Base-by-base conservation (phyloP, 2,329 filamentous ascomycete genomes). In the Juglanconis oblonga region DNA sequence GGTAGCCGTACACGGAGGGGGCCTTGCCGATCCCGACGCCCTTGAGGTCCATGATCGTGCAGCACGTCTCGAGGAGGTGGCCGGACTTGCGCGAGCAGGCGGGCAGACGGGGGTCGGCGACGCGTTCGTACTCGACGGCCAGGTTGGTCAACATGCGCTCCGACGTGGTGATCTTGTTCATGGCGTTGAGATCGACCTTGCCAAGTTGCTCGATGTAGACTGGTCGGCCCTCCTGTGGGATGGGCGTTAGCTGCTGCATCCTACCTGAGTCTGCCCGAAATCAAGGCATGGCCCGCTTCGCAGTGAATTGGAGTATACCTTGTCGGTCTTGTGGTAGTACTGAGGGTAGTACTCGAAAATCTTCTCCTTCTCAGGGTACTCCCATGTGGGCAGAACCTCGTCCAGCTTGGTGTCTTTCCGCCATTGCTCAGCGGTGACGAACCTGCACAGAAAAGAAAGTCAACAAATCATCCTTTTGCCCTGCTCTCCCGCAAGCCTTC, bases 301-400 rank as follows among this genome's bases (percentile, higher is more conserved):
- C 42, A 9, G 42, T 45, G 9, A 17, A 11, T n/a, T 8, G n/a
- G 5, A 31, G 17, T 69, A 58, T 74, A 88, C 87, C 79, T 92
- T 92, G 78, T 95, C 91, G 11, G 87, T 94, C 81, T 97, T 97
- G 85, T 99, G 95, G 81, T 99, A 99, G 82, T 95, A 99, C 79
- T 99, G 95, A 52, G 92, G 92, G 79, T 99, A 99, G 82, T 90
- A 97, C 77, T 94, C 81, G 76, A 91, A 91, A 61, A 99, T 85
- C 72, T 94, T 75, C 58, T 84, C 70, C 77, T 94, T 95, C 83
- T 97, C 93, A 65, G 83, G 82, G 80, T 97, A 97, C 62, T 95
- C 87, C 81, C 96, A 97, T 68, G 79, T 88, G 64, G 85, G 86
- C 57, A 94, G 86, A 42, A 91, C 83, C 65, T 93, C 83, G 77